These are phyloP conservation scores for Fusarium bactridioides DNA, from an alignment of 2,329 filamentous ascomycete species.

Conservation along the genomic window DNA sequence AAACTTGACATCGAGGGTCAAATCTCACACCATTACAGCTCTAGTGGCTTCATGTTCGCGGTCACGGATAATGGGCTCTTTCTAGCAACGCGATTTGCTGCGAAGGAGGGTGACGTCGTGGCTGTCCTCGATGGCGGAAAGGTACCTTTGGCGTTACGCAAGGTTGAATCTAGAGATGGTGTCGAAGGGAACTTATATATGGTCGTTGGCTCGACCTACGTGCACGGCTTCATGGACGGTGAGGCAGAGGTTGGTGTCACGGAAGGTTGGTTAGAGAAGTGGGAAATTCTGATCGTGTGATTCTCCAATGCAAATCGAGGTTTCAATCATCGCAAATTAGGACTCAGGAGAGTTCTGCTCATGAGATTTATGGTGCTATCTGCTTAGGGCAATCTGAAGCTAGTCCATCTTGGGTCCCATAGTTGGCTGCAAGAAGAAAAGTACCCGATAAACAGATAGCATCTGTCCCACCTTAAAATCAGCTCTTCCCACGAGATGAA, in stretches of 20 bases:
- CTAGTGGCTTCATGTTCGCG: not conserved
- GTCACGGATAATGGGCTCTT: not conserved
- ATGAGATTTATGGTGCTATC: no score
- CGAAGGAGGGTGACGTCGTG: constrained; percentile 3
- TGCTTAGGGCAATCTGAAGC: no score
- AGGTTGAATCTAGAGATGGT: not conserved
- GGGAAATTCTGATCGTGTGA: not conserved
- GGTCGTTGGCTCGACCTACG: constrained; percentile 9
- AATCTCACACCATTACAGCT: not conserved
- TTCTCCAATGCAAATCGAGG: rapidly evolving
- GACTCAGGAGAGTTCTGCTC: not conserved
- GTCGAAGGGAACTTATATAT: not conserved
- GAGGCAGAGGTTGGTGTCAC: not conserved
- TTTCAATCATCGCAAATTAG: rapidly evolving
- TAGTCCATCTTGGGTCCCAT: rapidly evolving
- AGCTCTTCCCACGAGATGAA: no score
- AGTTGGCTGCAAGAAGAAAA: not conserved
- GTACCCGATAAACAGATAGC: rapidly evolving
- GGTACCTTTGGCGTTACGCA: constrained; percentile 12
- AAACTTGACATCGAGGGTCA: not conserved
- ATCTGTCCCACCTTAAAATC: not conserved
- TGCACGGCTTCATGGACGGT: constrained; percentile 28
- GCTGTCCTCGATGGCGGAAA: constrained; percentile 19
- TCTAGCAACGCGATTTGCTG: not conserved
- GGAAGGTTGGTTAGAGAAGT: constrained; percentile 2